phyloP scores from a whole-genome alignment of 108 stramenopile genomes.

The Seminavis robusta region DNA sequence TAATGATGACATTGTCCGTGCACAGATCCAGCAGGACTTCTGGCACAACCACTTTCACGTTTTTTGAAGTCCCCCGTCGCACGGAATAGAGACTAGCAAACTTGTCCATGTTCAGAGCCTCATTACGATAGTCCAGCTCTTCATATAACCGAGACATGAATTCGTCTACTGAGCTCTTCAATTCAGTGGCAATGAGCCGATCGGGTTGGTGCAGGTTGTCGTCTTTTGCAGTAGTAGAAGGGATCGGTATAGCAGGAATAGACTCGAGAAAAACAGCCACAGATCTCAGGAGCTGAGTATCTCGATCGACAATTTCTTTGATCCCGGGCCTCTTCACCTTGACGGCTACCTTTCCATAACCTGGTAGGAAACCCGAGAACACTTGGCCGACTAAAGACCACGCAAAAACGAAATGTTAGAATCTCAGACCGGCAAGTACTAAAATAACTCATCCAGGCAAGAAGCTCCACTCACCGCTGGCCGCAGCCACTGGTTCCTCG shows the following conservation, averaged over 20 bases:
- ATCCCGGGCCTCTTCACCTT: conserved; percentile 69
- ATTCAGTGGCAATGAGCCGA: conserved; percentile 46
- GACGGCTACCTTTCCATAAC: conserved; percentile 56
- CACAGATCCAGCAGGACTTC: conserved; percentile 72
- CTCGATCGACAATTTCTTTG: conserved; percentile 42
- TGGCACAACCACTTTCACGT: conserved; percentile 82
- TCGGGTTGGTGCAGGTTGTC: neutral
- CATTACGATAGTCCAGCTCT: conserved; percentile 94
- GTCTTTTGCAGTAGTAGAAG: neutral
- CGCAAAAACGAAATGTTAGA: conserved; percentile 18
- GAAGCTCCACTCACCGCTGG: conserved; percentile 26
- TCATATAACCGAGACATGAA: conserved; percentile 64
- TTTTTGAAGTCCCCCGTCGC: conserved; percentile 61
- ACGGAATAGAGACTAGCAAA: conserved; percentile 57
- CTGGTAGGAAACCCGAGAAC: conserved; percentile 43
- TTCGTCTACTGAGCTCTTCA: conserved; percentile 54
- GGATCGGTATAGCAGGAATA: conserved; percentile 30
- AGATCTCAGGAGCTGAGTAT: conserved; percentile 34
- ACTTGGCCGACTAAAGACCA: conserved; percentile 53
- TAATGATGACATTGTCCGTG: conserved; percentile 82
- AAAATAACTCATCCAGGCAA: conserved; percentile 50
- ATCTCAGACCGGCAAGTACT: no score
- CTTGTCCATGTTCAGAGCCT: conserved; percentile 70
- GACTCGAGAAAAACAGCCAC: conserved; percentile 48
- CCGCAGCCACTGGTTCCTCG: conserved; percentile 35